phyloP scores from a whole-genome alignment of 441 rosid species.

The Arabidopsis hybrid region DNA sequence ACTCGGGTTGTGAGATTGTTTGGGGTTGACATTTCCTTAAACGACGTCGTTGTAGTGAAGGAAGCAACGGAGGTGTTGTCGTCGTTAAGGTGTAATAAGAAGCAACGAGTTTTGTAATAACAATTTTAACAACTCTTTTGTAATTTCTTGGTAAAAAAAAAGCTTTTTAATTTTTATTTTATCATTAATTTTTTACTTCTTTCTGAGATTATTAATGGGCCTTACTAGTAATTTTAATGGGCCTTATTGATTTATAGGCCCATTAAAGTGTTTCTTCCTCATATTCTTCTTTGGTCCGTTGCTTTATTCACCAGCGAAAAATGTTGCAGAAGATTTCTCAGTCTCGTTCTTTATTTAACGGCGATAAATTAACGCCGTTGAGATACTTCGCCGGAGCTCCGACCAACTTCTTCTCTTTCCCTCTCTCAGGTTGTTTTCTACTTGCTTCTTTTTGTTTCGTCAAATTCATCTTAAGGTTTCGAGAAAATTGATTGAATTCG shows the following conservation, averaged over 20 bases:
- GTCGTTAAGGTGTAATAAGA: constrained; percentile 60
- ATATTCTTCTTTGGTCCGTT: neutral
- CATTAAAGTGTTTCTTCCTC: constrained; percentile 32
- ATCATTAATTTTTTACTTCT: neutral
- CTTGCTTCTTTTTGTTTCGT: constrained; percentile 4
- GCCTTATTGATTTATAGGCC: constrained; percentile 7
- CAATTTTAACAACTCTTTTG: constrained; percentile 42
- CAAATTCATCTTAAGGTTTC: constrained; percentile 1
- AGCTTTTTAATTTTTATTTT: neutral
- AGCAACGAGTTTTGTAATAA: constrained; percentile 72
- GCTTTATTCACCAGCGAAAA: constrained; percentile 1
- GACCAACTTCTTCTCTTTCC: constrained; percentile 42
- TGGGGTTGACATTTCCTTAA: constrained; percentile 76
- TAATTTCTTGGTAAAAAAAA: neutral
- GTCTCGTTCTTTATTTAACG: constrained; percentile 44
- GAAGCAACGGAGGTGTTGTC: constrained; percentile 60
- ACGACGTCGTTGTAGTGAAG: constrained; percentile 34
- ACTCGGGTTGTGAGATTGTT: constrained; percentile 61
- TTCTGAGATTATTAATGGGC: neutral
- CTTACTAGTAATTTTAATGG: neutral
- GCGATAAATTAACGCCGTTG: constrained; percentile 44
- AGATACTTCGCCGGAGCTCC: constrained; percentile 50
- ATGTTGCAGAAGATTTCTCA: constrained; percentile 50
- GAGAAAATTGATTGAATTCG: neutral
- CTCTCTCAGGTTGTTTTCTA: constrained; percentile 45